phyloP scores from a whole-genome alignment of 176 grass and related monocot genomes.

The Coix lacrymajobi region DNA sequence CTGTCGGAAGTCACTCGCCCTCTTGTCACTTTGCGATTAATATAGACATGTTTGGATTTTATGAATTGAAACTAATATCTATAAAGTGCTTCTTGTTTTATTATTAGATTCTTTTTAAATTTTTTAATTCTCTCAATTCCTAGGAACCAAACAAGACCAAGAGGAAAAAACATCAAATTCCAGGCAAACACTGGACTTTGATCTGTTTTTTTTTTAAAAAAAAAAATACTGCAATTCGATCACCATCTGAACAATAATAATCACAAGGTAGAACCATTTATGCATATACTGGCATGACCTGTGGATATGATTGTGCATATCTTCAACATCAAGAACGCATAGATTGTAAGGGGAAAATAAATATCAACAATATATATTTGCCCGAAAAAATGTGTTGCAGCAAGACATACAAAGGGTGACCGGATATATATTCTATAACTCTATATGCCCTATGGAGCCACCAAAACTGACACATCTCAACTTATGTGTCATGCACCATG shows the following conservation, averaged over 20 bases:
- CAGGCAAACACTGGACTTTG: not conserved
- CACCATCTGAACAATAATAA: not conserved
- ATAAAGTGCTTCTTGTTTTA: too few relatives aligned
- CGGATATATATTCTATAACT: not conserved
- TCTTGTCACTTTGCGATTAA: too few relatives aligned
- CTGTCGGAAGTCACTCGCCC: too few relatives aligned
- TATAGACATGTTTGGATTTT: too few relatives aligned
- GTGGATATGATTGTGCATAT: not conserved
- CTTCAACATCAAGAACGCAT: not conserved
- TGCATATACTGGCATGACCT: not conserved
- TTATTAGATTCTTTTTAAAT: too few relatives aligned
- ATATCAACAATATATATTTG: not conserved
- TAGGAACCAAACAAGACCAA: too few relatives aligned
- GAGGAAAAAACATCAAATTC: not conserved
- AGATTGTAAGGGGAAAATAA: not conserved
- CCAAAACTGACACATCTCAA: conserved; percentile 21
- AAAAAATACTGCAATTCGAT: not conserved
- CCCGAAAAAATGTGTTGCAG: not conserved
- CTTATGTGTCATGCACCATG: conserved; percentile 11
- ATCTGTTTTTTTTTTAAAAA: too few relatives aligned
- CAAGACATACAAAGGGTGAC: not conserved
- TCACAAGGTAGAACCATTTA: not conserved
- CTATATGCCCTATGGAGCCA: not conserved
- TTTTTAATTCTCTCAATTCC: too few relatives aligned
- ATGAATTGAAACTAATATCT: too few relatives aligned